Evolutionary conservation across 139 green algal genomes (phyloP).

Genomic region (Mesotaenium endlicherianum): DNA sequence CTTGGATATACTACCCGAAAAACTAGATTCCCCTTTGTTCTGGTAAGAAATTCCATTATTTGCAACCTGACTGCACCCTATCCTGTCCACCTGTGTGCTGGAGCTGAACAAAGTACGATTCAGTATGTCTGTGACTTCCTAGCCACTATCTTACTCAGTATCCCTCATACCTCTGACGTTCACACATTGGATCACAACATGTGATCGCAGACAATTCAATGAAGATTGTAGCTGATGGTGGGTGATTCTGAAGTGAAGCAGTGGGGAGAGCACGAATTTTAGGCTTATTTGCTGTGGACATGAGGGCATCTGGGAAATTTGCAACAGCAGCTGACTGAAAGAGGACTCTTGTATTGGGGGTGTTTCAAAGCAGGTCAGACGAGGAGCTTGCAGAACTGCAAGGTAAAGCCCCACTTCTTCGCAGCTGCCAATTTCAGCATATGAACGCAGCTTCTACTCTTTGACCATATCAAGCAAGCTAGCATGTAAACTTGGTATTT

Average conservation of each 20-base stretch:
- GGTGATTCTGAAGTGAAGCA: not conserved
- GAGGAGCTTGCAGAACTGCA: slow-evolving; percentile 30
- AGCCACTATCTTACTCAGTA: no score
- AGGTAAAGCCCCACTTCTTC: no score
- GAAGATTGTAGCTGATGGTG: no score
- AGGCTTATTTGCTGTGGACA: not conserved
- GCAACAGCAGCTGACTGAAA: not conserved
- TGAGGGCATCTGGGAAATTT: not conserved
- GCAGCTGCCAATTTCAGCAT: no score
- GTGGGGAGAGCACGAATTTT: not conserved
- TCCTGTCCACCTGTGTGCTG: not conserved
- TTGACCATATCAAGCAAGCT: not conserved
- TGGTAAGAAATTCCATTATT: slow-evolving; percentile 11
- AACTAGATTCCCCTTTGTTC: slow-evolving; percentile 41
- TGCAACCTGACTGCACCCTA: not conserved
- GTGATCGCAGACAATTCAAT: no score
- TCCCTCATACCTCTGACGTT: not conserved
- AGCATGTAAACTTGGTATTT: not conserved
- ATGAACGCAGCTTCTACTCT: not conserved
- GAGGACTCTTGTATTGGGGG: not conserved
- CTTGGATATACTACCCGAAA: slow-evolving; percentile 33
- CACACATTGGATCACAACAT: no score
- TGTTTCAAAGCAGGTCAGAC: slow-evolving; percentile 16
- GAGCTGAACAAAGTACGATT: not conserved
- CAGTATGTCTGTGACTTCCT: not conserved